Conservation (phyloP, 1,284 basidiomycete genomes). For the Austroboletus rostrupii region DNA sequence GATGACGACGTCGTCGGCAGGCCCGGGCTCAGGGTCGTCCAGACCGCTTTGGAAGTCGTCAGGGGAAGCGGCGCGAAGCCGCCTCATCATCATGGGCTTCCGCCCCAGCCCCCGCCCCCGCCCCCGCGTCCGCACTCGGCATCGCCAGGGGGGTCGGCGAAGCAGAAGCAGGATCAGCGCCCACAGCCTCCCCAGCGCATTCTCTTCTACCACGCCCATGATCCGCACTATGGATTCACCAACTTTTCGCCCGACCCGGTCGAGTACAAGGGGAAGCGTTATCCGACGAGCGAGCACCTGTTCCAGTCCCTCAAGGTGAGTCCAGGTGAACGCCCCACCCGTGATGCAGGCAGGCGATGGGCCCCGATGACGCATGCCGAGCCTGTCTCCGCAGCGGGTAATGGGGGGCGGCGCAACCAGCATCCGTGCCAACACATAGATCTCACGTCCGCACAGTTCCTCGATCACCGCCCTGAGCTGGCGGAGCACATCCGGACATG, state of each 20-base stretch:
- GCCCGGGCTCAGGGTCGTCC: constrained; percentile 24
- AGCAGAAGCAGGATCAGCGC: constrained; percentile 5
- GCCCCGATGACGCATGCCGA: not conserved
- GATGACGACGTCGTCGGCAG: constrained; percentile 20
- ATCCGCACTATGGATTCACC: constrained; percentile 37
- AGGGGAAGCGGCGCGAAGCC: constrained; percentile 8
- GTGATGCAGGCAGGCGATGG: not conserved
- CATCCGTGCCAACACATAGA: constrained; percentile 15
- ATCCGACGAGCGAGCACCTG: constrained; percentile 40
- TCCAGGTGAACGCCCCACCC: not conserved
- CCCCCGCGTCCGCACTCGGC: constrained; percentile 21
- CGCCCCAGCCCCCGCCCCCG: not conserved
- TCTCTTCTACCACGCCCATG: constrained; percentile 30
- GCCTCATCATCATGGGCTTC: not conserved
- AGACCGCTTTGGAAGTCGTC: constrained; percentile 24
- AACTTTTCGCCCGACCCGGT: constrained; percentile 39
- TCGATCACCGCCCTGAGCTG: constrained; percentile 33
- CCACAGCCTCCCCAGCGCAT: constrained; percentile 20
- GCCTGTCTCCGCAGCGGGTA: constrained; percentile 3
- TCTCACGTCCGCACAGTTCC: constrained; percentile 27
- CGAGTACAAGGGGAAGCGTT: constrained; percentile 32
- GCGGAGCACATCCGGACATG: constrained; percentile 38
- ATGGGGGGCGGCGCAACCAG: not conserved
- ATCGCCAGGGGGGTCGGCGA: constrained; percentile 12
- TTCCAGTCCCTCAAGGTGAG: constrained; percentile 40